Evolutionary conservation across 352 stramenopile species (phyloP), one percentile per base, ranked within the genome.

Genomic region (Pythium dissimile): DNA sequence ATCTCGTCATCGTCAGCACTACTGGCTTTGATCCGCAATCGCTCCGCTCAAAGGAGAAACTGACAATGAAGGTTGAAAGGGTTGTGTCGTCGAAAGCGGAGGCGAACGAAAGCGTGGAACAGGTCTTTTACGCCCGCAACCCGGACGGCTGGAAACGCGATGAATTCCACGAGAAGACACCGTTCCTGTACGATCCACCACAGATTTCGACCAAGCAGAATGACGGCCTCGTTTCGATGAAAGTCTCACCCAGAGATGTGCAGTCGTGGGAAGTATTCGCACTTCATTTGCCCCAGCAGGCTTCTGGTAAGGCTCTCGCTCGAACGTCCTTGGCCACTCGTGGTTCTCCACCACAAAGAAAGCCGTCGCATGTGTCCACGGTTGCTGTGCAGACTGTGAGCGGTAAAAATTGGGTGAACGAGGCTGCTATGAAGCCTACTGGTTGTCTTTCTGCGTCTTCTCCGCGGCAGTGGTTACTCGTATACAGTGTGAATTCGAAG

Each of bases 151-250:
- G 46, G 46, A 38, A 21, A 5, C 46, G 30, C 16, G 30, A 27
- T 8, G 18, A 53, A 23, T 53, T 53, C 31, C 46, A 42, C 46
- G 46, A 53, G 24, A 20, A 53, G 8, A 43, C 28, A n/a, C 28
- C 30, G 21, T 53, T 43, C 46, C 23, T 27, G 16, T 30, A 53
- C 46, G 21, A 53, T 21, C 46, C 28, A 42, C 46, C 30, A 9
- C 27, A 53, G 31, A 31, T 53, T 11, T n/a, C 18, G 20, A 42
- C 13, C 4, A n/a, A 27, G 10, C 11, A 20, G 15, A 11, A 53
- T 11, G 35, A 31, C 11, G 30, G 20, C 5, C 31, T 42, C 9
- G 24, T 8, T 3, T 32, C 8, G 15, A 42, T 37, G 46, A 30
- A 28, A 15, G 42, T 53, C 20, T 21, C 26, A 20, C 46, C 30